Conservation (phyloP, 2,329 filamentous ascomycete genomes). For the Daldinia sp. region DNA sequence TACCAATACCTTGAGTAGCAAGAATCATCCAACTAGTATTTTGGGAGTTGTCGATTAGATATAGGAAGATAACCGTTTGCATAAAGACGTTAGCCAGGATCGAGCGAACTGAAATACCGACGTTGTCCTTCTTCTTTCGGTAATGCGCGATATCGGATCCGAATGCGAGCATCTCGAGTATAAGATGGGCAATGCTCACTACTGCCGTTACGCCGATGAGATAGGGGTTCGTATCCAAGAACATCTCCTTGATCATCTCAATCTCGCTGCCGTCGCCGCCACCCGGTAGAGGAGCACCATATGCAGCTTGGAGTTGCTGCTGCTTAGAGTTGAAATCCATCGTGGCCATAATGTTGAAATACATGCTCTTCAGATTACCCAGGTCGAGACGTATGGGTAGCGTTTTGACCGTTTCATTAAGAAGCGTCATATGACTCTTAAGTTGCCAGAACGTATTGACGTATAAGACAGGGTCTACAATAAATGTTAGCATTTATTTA, state of each 20-base stretch:
- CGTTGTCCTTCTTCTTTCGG: slow-evolving; percentile 99
- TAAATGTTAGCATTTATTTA: slow-evolving; percentile 50
- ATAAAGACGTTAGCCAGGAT: slow-evolving; percentile 98
- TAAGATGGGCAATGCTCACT: slow-evolving; percentile 89
- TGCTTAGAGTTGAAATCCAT: slow-evolving; percentile 91
- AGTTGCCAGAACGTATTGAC: slow-evolving; percentile 99
- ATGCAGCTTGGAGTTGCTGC: slow-evolving; percentile 80
- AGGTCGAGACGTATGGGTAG: slow-evolving; percentile 87
- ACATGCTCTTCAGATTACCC: slow-evolving; percentile 86
- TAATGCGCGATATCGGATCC: slow-evolving; percentile 98
- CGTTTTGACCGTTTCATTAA: slow-evolving; percentile 89
- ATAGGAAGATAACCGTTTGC: slow-evolving; percentile 95
- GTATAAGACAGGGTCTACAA: slow-evolving; percentile 81
- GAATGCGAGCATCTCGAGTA: slow-evolving; percentile 96
- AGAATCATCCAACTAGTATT: slow-evolving; percentile 99
- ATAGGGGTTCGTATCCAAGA: slow-evolving; percentile 93
- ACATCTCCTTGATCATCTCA: slow-evolving; percentile 95
- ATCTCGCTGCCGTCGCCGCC: slow-evolving; percentile 93
- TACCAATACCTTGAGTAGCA: slow-evolving; percentile 88
- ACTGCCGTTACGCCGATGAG: slow-evolving; percentile 86
- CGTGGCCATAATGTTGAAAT: slow-evolving; percentile 86
- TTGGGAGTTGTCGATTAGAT: slow-evolving; percentile 96
- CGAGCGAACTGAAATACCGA: slow-evolving; percentile 94
- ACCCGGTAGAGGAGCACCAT: slow-evolving; percentile 76
- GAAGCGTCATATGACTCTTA: slow-evolving; percentile 86